phyloP scores from a whole-genome alignment of 805 yeast genomes.

The Millerago galiae region DNA sequence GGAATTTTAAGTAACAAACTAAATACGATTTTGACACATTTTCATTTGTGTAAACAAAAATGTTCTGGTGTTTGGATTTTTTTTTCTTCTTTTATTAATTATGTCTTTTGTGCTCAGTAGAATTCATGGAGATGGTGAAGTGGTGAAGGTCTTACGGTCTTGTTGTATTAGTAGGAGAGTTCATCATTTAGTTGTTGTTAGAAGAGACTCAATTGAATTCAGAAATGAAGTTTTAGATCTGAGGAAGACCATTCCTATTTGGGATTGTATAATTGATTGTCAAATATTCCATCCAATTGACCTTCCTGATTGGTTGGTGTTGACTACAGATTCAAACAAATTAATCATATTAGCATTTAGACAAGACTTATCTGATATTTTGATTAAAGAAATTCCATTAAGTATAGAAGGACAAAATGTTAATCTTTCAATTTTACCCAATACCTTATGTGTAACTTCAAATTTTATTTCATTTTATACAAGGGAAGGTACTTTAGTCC shows the following conservation, averaged over 20 bases:
- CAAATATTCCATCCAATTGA: slow-evolving; percentile 8
- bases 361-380: slow-evolving; percentile 4
- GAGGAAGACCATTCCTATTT: slow-evolving; percentile 7
- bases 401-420: slow-evolving; percentile 4
- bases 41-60: no score
- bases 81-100: no score
- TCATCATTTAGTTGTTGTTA: slow-evolving; percentile 12
- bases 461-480: slow-evolving; percentile 13
- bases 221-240: background rate
- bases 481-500: slow-evolving; percentile 12
- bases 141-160: slow-evolving; percentile 1
- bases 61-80: no score
- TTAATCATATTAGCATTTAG: slow-evolving; percentile 14
- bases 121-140: slow-evolving; percentile 3
- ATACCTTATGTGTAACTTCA: slow-evolving; percentile 12
- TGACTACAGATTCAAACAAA: slow-evolving; percentile 12
- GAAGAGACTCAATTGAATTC: slow-evolving; percentile 13
- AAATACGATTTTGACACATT: no score
- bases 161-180: slow-evolving; percentile 4
- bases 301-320: slow-evolving; percentile 11
- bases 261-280: slow-evolving; percentile 15
- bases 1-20: no score
- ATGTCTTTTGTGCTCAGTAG: slow-evolving; percentile 5
- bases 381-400: slow-evolving; percentile 11
- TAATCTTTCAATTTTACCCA: slow-evolving; percentile 8